Base-by-base conservation (phyloP, 2,329 filamentous ascomycete species). In the Lachnellula suecica region DNA sequence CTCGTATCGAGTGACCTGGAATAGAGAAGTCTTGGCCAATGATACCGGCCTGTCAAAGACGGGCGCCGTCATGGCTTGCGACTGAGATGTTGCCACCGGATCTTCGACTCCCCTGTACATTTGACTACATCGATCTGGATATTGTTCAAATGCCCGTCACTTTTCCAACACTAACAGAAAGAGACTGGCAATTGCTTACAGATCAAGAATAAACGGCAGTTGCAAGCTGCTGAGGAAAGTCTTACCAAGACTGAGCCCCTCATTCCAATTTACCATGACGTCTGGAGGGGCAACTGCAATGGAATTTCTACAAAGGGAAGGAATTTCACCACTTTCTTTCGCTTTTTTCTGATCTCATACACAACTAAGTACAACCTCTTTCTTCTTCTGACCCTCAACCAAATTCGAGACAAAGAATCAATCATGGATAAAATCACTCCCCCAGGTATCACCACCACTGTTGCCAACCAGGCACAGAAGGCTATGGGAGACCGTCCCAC, bases 401-500 rank as follows among this genome's bases (percentile, higher is more conserved):
- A n/a, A n/a, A 34, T 15, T 34, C 10, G 7, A 34, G 31, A 34
- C n/a, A 41, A 41, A 22, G 38, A 41, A 9, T 20, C n/a, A 24
- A 46, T n/a, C 4, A 51, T 47, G 50, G 41, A 45, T 13, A 47
- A 53, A 17, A 51, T 56, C 38, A 56, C 53, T 10, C 51, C 56
- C 17, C 50, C 51, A 11, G 56, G 50, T 49, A 51, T 56, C 20
- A 56, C 41, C n/a, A 58, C 52, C 27, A 56, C 52, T 11, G 53
- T 44, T n/a, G 56, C 53, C 4, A 58, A 58, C 35, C 47, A 56
- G 40, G 53, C 45, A 2, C 47, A 56, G 38, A 53, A 51, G 2
- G 44, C 44, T 23, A 37, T 58, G 47, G 55, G 55, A 51, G 55
- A 58, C 43, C 48, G 55, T 15, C 52, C 52, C 27, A 55, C 52